Percentiles rank a stretch among this genome's conserved stretches.
These are phyloP conservation scores for Pleomassaria siparia DNA, from an alignment of 2,329 filamentous ascomycete genomes.

Conservation along the genomic window DNA sequence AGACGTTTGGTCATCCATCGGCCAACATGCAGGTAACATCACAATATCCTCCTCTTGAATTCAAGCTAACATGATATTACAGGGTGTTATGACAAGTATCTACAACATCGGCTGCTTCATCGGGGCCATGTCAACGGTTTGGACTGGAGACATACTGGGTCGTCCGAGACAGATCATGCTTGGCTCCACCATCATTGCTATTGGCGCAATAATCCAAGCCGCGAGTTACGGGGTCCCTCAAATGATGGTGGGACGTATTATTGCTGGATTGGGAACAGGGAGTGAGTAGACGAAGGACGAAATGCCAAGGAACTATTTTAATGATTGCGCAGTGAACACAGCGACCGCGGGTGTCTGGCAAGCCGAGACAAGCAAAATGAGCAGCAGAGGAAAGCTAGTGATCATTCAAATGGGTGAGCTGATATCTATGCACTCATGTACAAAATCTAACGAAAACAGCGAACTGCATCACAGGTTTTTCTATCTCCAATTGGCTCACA, in stretches of 20 bases:
- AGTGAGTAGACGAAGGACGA: conserved; percentile 11
- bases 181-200: conserved; percentile 49
- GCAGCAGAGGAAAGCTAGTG: conserved; percentile 49
- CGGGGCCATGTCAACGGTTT: conserved; percentile 45
- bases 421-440: conserved; percentile 5
- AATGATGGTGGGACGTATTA: conserved; percentile 44
- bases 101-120: conserved; percentile 47
- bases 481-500: conserved; percentile 48
- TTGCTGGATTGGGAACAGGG: conserved; percentile 49
- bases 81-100: conserved; percentile 46
- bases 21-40: conserved; percentile 42
- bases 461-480: conserved; percentile 48
- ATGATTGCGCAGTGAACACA: conserved; percentile 45
- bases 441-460: conserved; percentile 36
- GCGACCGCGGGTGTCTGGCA: conserved; percentile 53
- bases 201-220: conserved; percentile 42
- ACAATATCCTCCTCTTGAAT: too few species aligned
- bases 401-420: conserved; percentile 48
- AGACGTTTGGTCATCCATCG: conserved; percentile 21
- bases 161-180: conserved; percentile 60
- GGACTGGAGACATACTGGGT: conserved; percentile 60
- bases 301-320: background rate
- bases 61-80: too few species aligned
- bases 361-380: conserved; percentile 50
- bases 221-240: conserved; percentile 39